Evolutionary conservation across 768 basidiomycete genomes (phyloP).

Genomic region (Phanerodontia chrysosporium): DNA sequence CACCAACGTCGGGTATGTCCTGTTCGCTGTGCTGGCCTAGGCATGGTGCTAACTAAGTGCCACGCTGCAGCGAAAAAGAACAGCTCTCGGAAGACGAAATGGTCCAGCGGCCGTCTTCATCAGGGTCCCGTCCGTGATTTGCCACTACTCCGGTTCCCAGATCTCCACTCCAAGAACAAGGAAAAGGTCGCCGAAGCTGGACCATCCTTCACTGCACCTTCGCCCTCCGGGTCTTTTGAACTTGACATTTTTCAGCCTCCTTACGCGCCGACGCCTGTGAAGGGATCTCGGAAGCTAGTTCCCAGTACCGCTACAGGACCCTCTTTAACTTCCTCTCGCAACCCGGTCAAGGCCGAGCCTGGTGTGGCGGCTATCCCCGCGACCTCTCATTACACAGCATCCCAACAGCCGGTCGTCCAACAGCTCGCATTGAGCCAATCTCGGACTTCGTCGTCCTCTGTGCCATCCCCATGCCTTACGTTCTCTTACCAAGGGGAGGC

Average conservation of each 20-base stretch:
- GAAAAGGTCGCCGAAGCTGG: not conserved
- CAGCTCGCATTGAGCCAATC: no score
- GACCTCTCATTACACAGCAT: not conserved
- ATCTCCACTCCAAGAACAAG: not conserved
- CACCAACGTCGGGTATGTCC: not conserved
- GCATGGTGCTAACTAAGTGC: not conserved
- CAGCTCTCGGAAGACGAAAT: not conserved
- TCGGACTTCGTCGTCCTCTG: no score
- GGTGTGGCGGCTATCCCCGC: not conserved
- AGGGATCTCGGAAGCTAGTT: conserved; percentile 11
- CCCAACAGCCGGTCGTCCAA: no score
- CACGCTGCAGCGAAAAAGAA: not conserved
- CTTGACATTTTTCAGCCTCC: not conserved
- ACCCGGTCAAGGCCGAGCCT: not conserved
- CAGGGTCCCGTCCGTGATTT: not conserved
- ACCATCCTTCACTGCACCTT: not conserved
- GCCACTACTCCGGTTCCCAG: not conserved
- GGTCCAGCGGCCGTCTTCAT: not conserved
- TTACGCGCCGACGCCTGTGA: conserved; percentile 18
- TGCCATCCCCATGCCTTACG: not conserved
- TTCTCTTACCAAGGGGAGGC: not conserved
- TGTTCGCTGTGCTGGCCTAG: not conserved
- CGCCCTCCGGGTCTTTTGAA: not conserved
- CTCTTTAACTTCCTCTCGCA: not conserved
- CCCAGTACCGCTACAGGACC: no score